Base-by-base conservation (phyloP, 768 basidiomycete genomes). In the Suillus paluster region DNA sequence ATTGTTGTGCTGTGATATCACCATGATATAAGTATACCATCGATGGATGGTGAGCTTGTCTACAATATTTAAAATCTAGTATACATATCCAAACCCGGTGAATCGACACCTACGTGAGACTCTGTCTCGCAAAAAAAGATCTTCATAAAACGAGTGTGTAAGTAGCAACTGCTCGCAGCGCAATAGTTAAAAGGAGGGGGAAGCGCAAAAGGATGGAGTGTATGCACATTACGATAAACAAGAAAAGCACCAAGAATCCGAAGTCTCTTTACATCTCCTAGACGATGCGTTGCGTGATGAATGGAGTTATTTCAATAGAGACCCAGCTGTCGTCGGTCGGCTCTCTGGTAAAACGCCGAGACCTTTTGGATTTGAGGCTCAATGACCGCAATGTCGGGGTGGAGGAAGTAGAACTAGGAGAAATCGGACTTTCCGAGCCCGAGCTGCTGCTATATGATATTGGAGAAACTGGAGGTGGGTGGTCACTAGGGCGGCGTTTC, bases 321-420 rank as follows among this genome's bases (percentile, higher is more conserved):
- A 75, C 69, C 73, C 75, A 75, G 11, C 72, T 75, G 70, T 74
- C 36, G 63, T 64, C 33, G 42, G 63, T 65, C 4, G 62, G 19
- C 42, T 42, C 61, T 27, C 61, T 70, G n/a, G 23, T 21, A 21
- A 63, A 70, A 33, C 73, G 66, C 42, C 55, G 67, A 10, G 63
- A 60, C 12, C 67, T 59, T 19, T 57, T 67, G 62, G 60, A 58
- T 39, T 64, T 66, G 41, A 67, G 53, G 55, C 60, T 55, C 57
- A 66, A 71, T 41, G 68, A 59, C 5, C 67, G 68, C 1, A 66
- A 57, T 1, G 55, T 34, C 5, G 64, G 50, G n/a, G 25, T 27
- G 10, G 59, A 33, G 8, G n/a, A n/a, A n/a, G 15, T n/a, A 36
- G 27, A 19, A n/a, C 36, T 53, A 2, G 68, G 15, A 12, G 67